phyloP scores from a whole-genome alignment of 2,329 filamentous ascomycete species.

The Dactylonectria estremocensis region DNA sequence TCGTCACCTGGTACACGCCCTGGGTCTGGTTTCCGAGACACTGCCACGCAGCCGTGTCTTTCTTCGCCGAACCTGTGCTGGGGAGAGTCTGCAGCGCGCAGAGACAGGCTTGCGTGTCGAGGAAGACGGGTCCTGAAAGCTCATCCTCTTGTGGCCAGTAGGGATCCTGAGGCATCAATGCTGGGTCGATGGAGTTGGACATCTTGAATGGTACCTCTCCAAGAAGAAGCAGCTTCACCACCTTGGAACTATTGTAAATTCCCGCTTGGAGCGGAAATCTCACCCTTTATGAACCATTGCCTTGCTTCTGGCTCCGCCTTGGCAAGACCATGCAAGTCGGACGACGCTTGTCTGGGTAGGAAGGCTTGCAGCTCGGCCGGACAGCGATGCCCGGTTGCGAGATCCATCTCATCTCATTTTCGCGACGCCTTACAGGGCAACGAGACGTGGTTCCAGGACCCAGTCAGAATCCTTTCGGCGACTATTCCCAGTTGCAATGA shows the following conservation, averaged over 20 bases:
- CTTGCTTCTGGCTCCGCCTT: not conserved
- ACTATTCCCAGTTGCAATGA: not conserved
- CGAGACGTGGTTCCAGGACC: not conserved
- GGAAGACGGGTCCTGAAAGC: conserved; percentile 55
- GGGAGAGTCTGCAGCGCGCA: conserved; percentile 53
- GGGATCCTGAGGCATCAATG: conserved; percentile 55
- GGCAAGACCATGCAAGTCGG: not conserved
- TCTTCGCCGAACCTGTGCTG: conserved; percentile 30
- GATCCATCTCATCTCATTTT: not conserved
- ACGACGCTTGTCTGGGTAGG: not conserved
- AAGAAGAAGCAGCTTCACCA: not conserved
- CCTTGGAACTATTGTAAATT: not conserved
- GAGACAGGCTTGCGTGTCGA: conserved; percentile 58
- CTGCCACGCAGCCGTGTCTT: conserved; percentile 55
- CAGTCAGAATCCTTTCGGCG: not conserved
- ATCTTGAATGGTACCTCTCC: conserved; percentile 21
- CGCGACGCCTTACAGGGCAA: not conserved
- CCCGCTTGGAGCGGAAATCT: not conserved
- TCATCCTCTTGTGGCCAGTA: conserved; percentile 52
- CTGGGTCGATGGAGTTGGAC: conserved; percentile 32
- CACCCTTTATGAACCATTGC: not conserved
- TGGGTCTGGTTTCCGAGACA: conserved; percentile 62
- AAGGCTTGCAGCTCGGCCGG: conserved; percentile 2
- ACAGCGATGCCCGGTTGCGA: not conserved
- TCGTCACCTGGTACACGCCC: conserved; percentile 53